These are phyloP conservation scores for Flaveria floridana DNA, from an alignment of 140 eudicot genomes.

Conservation along the genomic window DNA sequence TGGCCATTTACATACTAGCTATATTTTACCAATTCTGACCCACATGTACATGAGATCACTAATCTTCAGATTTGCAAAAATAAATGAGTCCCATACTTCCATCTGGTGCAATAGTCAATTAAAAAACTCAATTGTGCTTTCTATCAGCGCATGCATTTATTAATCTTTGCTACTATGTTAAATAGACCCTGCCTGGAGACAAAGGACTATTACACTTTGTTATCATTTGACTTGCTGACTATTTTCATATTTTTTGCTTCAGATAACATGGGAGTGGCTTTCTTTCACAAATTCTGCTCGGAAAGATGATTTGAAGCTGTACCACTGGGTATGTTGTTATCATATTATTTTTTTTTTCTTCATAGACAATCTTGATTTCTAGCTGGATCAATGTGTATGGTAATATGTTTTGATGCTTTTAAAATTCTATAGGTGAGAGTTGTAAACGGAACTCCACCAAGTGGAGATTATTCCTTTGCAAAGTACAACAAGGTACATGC, in stretches of 20 bases:
- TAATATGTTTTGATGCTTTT: neutral
- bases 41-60: too few relatives aligned
- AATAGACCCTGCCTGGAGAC: neutral
- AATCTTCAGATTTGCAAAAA: too few relatives aligned
- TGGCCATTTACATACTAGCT: too few relatives aligned
- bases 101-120: neutral
- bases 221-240: neutral
- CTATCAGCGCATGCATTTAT: neutral
- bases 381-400: constrained; percentile 18
- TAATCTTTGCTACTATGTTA: neutral
- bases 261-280: constrained; percentile 99
- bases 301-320: constrained; percentile 85
- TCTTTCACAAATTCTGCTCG: constrained; percentile 88
- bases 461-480: constrained; percentile 93
- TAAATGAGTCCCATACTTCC: neutral
- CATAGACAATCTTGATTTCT: constrained; percentile 9
- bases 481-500: constrained; percentile 78
- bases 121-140: neutral
- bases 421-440: constrained; percentile 72
- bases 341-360: constrained; percentile 1
- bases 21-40: too few relatives aligned
- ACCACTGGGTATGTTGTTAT: constrained; percentile 73
- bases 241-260: constrained; percentile 14
- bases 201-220: neutral
- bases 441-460: constrained; percentile 91